Base-by-base conservation (phyloP, 2,329 filamentous ascomycete genomes). In the Cladorrhinum sp. region DNA sequence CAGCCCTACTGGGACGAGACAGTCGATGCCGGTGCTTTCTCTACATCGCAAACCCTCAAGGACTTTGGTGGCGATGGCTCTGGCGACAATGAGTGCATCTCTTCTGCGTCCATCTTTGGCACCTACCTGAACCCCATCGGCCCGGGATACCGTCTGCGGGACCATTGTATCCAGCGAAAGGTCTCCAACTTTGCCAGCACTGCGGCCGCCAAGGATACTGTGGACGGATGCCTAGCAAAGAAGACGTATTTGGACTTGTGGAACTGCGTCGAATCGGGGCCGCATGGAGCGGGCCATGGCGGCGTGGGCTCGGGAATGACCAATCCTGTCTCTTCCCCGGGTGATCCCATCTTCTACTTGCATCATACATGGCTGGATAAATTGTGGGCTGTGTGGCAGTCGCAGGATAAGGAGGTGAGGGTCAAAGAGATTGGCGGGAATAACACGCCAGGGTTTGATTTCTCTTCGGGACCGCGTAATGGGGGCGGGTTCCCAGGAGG, bases 261-360 rank as follows among this genome's bases (percentile, higher is more conserved):
- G 54, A 8, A 18, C 29, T 9, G 62, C 58, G 41, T 61, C 50
- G n/a, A 63, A 50, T n/a, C 36, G 54, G 16, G 20, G 16, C 41
- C 41, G 41, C 41, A 45, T 10, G n/a, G 41, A 52, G 8, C 62
- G 25, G 2, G 66, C 62, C 57, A 59, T 20, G 18, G 48, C 53
- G 2, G 65, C 65, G 2, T 67, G 64, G 61, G 64, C 61, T 69
- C 68, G 53, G 62, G 67, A 48, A 62, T 65, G 59, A 49, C 27
- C 18, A 48, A 59, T 20, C 65, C 70, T 12, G 64, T 71, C 60
- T 59, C 59, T 24, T 16, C 60, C 59, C 12, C 69, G 1, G 20
- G 81, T 80, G 71, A 72, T 55, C 71, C 71, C 0, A 22, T 72
- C 9, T 73, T 73, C 58, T 73, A 68, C 48, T 61, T 72, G 1